phyloP scores from a whole-genome alignment of 2,329 filamentous ascomycete genomes.

The Colletotrichum shisoi region DNA sequence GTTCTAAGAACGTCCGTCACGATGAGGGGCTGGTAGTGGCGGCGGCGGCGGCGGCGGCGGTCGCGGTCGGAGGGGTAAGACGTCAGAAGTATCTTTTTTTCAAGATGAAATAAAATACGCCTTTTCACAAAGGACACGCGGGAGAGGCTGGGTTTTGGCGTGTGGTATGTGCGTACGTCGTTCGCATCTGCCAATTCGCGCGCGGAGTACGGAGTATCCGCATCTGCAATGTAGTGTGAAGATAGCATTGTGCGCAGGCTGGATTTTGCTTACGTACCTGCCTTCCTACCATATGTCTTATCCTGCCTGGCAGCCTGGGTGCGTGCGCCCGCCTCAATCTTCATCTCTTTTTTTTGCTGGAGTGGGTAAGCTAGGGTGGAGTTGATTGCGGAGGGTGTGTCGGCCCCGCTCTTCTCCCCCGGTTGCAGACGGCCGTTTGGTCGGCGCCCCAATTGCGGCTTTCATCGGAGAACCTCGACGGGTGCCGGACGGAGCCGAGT shows the following conservation, averaged over 20 bases:
- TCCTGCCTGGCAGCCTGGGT: not conserved
- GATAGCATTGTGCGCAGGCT: not conserved
- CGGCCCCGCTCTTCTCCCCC: not conserved
- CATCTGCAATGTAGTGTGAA: too few species aligned
- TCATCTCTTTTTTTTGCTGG: not conserved
- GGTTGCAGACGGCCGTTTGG: not conserved
- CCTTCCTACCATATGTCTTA: not conserved
- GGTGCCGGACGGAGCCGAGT: not conserved
- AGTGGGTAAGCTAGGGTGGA: not conserved
- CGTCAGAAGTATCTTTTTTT: too few species aligned
- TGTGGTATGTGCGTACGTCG: constrained; percentile 13
- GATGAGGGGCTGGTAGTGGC: constrained; percentile 2
- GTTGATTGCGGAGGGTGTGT: not conserved
- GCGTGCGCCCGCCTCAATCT: constrained; percentile 7
- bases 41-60: not conserved
- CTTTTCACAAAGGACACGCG: constrained; percentile 14
- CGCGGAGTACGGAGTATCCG: too few species aligned
- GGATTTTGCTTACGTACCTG: constrained; percentile 13
- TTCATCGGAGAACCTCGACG: constrained; percentile 1
- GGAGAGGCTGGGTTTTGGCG: constrained; percentile 22
- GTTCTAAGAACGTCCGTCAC: not conserved
- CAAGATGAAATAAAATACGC: not conserved
- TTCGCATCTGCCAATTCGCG: constrained; percentile 1
- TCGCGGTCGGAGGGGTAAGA: constrained; percentile 7
- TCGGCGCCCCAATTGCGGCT: constrained; percentile 2